Base-by-base conservation (phyloP, 2,329 filamentous ascomycete genomes). In the Fusarium fujikuroi region DNA sequence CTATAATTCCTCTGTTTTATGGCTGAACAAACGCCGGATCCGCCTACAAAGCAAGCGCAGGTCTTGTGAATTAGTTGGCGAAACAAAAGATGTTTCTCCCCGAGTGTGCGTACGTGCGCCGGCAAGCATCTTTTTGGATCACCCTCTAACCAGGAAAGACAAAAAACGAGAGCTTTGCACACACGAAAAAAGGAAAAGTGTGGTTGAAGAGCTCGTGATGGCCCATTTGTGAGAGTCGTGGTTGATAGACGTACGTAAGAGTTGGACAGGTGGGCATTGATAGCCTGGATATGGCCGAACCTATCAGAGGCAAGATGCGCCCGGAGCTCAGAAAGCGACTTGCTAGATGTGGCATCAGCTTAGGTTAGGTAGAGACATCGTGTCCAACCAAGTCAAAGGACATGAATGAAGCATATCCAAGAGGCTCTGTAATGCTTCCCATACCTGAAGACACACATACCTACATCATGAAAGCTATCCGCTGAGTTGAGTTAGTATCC, bases 131-230 rank as follows among this genome's bases (percentile, higher is more conserved):
- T 42, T 63, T 32, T 68, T 72, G 58, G 66, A 60, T 56, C 70
- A 61, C 30, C 52, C 62, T 54, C 42, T 25, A 43, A 59, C 58
- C 58, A 59, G 40, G 42, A 39, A 60, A 59, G 49, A 53, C 46
- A 70, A 73, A 58, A 54, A 54, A 30, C 47, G 60, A 40, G 54
- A 23, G 28, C 25, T 54, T 43, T 70, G 30, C 54, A 37, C 34
- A 52, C 47, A 25, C 37, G 37, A 40, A 50, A 58, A 37, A 37
- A 58, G 34, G 11, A 23, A 43, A 52, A 61, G 54, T 47, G 60
- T 66, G 57, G 43, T 70, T 56, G 60, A 69, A 43, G 70, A 57
- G 66, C 57, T 71, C 32, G 70, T 73, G 60, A 71, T 73, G 52
- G 70, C 61, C 61, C 56, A 53, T 46, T 40, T 47, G 42, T 28